phyloP scores from a whole-genome alignment of 305 asterid species.

The Fraxinus velutina region DNA sequence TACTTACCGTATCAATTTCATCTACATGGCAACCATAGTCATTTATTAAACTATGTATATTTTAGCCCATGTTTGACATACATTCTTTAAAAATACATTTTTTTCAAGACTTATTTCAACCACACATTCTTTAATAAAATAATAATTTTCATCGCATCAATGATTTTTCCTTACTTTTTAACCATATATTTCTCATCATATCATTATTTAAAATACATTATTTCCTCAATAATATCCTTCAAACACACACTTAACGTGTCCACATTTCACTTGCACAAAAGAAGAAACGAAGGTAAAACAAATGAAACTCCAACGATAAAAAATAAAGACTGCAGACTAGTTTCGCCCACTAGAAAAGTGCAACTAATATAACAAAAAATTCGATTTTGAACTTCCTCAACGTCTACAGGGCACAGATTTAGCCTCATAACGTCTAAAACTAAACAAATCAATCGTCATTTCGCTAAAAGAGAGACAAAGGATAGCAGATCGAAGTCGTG shows the following conservation, averaged over 20 bases:
- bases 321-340: constrained; percentile 20
- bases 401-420: constrained; percentile 19
- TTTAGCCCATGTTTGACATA: too few relatives aligned
- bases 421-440: constrained; percentile 18
- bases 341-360: constrained; percentile 29
- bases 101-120: too few relatives aligned
- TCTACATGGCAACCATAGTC: background rate
- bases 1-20: background rate
- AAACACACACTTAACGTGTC: background rate
- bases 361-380: constrained; percentile 17
- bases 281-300: background rate
- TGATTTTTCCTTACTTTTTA: too few relatives aligned
- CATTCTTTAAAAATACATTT: too few relatives aligned
- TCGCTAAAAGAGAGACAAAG: constrained; percentile 5
- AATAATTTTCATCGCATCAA: too few relatives aligned
- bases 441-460: constrained; percentile 17
- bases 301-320: background rate
- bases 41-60: background rate
- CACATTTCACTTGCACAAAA: background rate
- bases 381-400: constrained; percentile 22
- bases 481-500: constrained; percentile 17
- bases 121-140: too few relatives aligned
- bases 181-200: too few relatives aligned
- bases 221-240: too few relatives aligned
- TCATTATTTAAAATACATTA: too few relatives aligned